A percentile compares a stretch with the other conserved stretches of the same genome.
These are phyloP conservation scores for Trypanosoma congolense DNA, from an alignment of 208 protist species.

Conservation along the genomic window DNA sequence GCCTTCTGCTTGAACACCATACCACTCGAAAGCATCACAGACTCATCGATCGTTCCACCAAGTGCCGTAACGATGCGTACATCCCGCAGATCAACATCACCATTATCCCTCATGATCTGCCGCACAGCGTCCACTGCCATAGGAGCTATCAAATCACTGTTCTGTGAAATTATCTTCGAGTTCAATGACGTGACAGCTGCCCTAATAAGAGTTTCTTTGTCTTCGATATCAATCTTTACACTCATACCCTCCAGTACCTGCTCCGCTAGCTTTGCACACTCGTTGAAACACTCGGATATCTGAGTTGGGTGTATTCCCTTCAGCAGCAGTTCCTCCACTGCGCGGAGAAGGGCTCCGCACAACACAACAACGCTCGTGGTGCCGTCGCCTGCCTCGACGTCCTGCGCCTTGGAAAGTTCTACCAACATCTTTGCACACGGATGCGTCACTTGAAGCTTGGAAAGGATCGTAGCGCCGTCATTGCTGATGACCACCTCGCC, in stretches of 20 bases:
- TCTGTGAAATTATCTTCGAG: slow-evolving; percentile 98
- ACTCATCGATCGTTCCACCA: slow-evolving; percentile 98
- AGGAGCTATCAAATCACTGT: slow-evolving; percentile 95
- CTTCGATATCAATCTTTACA: slow-evolving; percentile 90
- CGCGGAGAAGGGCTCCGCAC: slow-evolving; percentile 93
- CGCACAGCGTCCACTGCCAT: slow-evolving; percentile 98
- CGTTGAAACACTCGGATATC: slow-evolving; percentile 94
- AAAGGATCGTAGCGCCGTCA: slow-evolving; percentile 99
- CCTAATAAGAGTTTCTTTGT: slow-evolving; percentile 93
- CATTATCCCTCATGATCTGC: slow-evolving; percentile 69
- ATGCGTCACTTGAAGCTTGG: slow-evolving; percentile 95
- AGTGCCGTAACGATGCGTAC: slow-evolving; percentile 93
- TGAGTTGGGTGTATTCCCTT: slow-evolving; percentile 97
- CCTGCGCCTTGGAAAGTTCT: slow-evolving; percentile 97
- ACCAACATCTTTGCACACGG: slow-evolving; percentile 99
- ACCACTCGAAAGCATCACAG: slow-evolving; percentile 91
- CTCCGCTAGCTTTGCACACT: slow-evolving; percentile 80
- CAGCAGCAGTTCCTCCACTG: slow-evolving; percentile 89
- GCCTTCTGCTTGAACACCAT: slow-evolving; percentile 95
- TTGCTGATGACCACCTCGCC: slow-evolving; percentile 99
- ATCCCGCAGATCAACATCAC: slow-evolving; percentile 97
- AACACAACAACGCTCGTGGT: slow-evolving; percentile 99
- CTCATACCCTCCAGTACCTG: slow-evolving; percentile 93
- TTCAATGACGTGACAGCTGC: slow-evolving; percentile 96
- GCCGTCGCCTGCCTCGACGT: slow-evolving; percentile 99